Conservation (phyloP, 805 yeast genomes). For the Kurtzmaniella fragi region DNA sequence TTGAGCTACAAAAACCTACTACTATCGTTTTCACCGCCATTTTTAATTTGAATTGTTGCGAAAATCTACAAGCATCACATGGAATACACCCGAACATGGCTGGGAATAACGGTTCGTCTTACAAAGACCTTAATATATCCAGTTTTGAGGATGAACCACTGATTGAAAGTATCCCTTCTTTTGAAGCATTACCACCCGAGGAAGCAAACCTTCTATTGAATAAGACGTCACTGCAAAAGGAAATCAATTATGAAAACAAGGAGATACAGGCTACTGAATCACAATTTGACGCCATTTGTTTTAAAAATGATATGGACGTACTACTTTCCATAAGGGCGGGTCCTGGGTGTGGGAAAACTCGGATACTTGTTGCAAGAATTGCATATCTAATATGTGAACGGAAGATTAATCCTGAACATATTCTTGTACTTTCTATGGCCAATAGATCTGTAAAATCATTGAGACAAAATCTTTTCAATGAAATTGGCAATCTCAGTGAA, state of each 20-base stretch:
- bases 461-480: constrained; percentile 22
- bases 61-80: no score
- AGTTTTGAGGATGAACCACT: no score
- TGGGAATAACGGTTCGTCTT: no score
- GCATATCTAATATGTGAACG: constrained; percentile 38
- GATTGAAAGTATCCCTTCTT: no score
- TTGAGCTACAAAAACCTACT: no score
- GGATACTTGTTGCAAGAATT: constrained; percentile 51
- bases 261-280: constrained; percentile 27
- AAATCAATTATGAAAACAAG: neutral
- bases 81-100: no score
- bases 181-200: no score
- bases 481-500: constrained; percentile 29
- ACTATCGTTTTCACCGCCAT: no score
- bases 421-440: constrained; percentile 62
- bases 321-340: constrained; percentile 58
- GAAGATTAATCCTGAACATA: constrained; percentile 44
- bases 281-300: constrained; percentile 43
- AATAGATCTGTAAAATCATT: constrained; percentile 59
- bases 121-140: no score
- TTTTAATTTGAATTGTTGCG: no score
- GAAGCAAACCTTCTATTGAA: no score
- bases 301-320: constrained; percentile 32
- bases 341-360: constrained; percentile 73
- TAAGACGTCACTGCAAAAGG: no score